Percentiles rank a stretch among this genome's conserved stretches.
These are phyloP conservation scores for Skeletonema grethae DNA, from an alignment of 108 stramenopile genomes.

Conservation along the genomic window DNA sequence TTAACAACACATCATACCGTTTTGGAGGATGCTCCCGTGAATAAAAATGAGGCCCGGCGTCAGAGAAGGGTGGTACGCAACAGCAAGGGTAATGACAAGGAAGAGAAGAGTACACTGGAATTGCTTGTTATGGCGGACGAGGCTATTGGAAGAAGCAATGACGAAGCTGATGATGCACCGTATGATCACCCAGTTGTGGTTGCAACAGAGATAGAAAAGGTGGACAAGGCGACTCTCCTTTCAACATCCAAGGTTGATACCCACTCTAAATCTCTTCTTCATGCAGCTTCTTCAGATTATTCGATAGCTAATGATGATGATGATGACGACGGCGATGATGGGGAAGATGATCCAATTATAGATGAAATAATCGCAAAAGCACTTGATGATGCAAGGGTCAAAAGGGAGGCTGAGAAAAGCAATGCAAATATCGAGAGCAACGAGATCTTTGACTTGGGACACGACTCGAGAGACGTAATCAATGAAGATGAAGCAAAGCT, in stretches of 20 bases:
- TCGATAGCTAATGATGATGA: background rate
- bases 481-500: background rate
- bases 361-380: background rate
- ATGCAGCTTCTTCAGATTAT: background rate
- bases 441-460: background rate
- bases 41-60: constrained; percentile 26
- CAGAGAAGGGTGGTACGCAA: constrained; percentile 20
- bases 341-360: background rate
- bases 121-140: constrained; percentile 1
- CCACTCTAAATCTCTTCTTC: background rate
- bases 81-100: background rate
- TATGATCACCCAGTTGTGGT: background rate
- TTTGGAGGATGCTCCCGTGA: background rate
- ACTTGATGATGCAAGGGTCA: constrained; percentile 5
- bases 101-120: constrained; percentile 1
- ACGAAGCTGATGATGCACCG: background rate
- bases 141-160: background rate
- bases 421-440: background rate
- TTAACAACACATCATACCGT: background rate
- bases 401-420: background rate
- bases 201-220: background rate
- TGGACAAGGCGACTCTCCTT: background rate
- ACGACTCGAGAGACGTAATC: background rate
- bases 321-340: background rate
- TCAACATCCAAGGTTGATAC: background rate